phyloP scores from a whole-genome alignment of 2,329 filamentous ascomycete genomes.

The Geoglossum cookeanum region DNA sequence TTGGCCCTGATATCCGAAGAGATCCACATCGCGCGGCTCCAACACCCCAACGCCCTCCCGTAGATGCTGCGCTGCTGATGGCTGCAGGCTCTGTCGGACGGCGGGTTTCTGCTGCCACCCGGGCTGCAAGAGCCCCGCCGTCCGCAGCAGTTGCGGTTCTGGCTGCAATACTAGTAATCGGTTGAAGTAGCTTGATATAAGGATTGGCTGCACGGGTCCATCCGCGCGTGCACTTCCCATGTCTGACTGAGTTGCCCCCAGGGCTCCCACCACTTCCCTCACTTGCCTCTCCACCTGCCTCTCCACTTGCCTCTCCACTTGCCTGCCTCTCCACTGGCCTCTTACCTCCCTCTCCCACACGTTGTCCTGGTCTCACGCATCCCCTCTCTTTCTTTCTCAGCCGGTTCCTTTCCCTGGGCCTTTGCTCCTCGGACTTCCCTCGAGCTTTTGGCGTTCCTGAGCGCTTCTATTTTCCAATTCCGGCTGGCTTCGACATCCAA shows the following conservation, averaged over 20 bases:
- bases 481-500: not conserved
- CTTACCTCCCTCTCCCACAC: conserved; percentile 7
- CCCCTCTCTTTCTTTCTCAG: conserved; percentile 5
- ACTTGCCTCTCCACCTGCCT: conserved; percentile 4
- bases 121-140: not conserved
- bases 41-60: not conserved
- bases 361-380: conserved; percentile 8
- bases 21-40: not conserved
- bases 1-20: not conserved
- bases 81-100: not conserved
- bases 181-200: not conserved
- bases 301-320: conserved; percentile 3
- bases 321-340: not conserved
- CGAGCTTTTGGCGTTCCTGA: conserved; percentile 8
- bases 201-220: not conserved
- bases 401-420: conserved; percentile 2
- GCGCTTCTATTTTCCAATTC: conserved; percentile 8
- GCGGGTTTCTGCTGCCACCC: not conserved
- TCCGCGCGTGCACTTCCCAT: not conserved
- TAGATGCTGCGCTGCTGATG: not conserved
- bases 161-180: not conserved
- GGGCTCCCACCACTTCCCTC: not conserved
- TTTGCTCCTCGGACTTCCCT: conserved; percentile 4
- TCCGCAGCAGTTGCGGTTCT: not conserved
- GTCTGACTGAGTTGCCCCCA: not conserved